Evolutionary conservation across 257 asterid genomes (phyloP).

Genomic region (Nicotiana obtusifolia): DNA sequence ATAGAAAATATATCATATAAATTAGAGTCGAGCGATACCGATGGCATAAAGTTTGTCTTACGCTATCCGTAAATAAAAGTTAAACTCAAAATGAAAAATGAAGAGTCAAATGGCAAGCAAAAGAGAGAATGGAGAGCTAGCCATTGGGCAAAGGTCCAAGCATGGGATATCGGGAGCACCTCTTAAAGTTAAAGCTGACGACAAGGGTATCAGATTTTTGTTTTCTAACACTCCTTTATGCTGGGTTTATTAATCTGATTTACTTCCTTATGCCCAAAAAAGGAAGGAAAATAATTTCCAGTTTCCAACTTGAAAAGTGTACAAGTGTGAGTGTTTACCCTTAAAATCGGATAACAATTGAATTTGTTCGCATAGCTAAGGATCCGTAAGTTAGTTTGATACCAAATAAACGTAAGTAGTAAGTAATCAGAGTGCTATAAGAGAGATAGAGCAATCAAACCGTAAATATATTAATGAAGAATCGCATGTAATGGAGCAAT

Average conservation of each 20-base stretch:
- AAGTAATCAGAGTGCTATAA: too few species aligned
- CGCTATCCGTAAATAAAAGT: neutral
- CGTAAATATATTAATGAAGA: too few species aligned
- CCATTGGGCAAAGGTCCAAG: neutral
- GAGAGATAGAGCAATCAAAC: too few species aligned
- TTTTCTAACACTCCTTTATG: neutral
- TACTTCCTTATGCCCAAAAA: neutral
- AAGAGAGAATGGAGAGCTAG: neutral
- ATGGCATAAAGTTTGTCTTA: too few species aligned
- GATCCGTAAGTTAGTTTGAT: too few species aligned
- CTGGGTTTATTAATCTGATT: neutral
- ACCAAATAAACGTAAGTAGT: too few species aligned
- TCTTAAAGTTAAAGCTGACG: conserved; percentile 1
- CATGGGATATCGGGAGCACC: neutral
- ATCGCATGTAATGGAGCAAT: too few species aligned
- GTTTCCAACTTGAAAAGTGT: neutral
- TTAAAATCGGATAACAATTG: too few species aligned
- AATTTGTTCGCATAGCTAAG: too few species aligned
- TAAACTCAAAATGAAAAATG: neutral
- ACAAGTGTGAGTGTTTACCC: too few species aligned
- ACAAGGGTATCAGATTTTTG: neutral
- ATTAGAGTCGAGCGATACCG: too few species aligned
- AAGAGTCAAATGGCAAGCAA: neutral
- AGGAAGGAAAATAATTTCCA: neutral
- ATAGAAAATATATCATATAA: too few species aligned